Base-by-base conservation (phyloP, 257 asterid genomes). In the Nicotiana noctiflora region DNA sequence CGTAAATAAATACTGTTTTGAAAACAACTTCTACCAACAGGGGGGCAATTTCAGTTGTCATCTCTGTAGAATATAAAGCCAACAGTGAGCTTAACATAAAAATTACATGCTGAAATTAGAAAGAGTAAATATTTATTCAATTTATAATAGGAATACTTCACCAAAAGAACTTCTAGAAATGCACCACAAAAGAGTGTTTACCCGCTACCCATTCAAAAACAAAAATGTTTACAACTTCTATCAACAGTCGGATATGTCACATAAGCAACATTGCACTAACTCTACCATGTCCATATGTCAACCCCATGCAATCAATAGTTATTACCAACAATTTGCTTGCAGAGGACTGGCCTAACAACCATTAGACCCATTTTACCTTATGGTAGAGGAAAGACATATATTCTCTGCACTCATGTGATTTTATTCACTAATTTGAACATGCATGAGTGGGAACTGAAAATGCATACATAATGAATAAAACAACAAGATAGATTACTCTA, bases 11-110 rank as follows among this genome's bases (percentile, higher is more conserved):
- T 70, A 90, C 37, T 29, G 99, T 95, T 85, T 85, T 94, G 88
- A 95, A 93, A 83, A 93, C 77, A 75, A 88, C 79, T 84, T 95
- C 98, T 80, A 95, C 91, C 91, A 95, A 82, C 64, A 86, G 83
- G 18, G 97, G 81, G 17, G 87, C 91, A 82, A 91, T 82, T 82
- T 95, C 99, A 4, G 87, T 25, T 12, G 92, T 86, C 90, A 91
- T 85, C 88, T 87, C 93, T 86, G 86, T 88, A 87, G 86, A 85
- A 72, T 72, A 23, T 44, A 72, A 14, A 49, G 19, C 8, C 77
- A 49, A 46, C 23, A 49, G 61, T 72, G 40, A 72, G 78, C 61
- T 72, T 15, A 72, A 72, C 23, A 23, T 72, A 72, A 12, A 23
- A 15, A 49, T 46, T 23, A 49, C 29, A 72, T 72, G 12, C 40